These are phyloP conservation scores for Candida xiaguanensis DNA, from an alignment of 805 yeast genomes.

Conservation along the genomic window DNA sequence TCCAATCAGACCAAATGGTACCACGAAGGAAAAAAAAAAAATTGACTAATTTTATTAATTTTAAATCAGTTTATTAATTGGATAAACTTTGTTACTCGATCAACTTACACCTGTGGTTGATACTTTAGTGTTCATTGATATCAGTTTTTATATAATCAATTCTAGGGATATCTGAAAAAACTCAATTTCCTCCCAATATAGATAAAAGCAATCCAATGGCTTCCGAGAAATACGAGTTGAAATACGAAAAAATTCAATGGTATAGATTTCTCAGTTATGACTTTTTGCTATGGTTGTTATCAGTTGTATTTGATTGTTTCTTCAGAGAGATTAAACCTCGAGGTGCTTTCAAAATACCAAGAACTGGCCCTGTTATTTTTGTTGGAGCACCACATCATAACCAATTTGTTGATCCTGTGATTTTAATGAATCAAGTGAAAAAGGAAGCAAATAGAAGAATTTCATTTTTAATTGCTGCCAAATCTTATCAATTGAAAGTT, in stretches of 20 bases:
- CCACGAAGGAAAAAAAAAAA: too few species aligned
- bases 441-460: slow-evolving; percentile 63
- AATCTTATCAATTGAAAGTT: slow-evolving; percentile 58
- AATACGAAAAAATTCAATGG: slow-evolving; percentile 18
- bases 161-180: too few species aligned
- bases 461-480: slow-evolving; percentile 82
- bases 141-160: too few species aligned
- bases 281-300: slow-evolving; percentile 33
- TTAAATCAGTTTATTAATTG: too few species aligned
- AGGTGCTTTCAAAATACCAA: slow-evolving; percentile 73
- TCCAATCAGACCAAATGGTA: too few species aligned
- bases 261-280: slow-evolving; percentile 29
- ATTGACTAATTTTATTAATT: too few species aligned
- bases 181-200: too few species aligned
- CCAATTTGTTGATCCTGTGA: slow-evolving; percentile 80
- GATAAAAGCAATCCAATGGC: too few species aligned
- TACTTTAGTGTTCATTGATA: too few species aligned
- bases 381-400: slow-evolving; percentile 99
- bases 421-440: slow-evolving; percentile 78
- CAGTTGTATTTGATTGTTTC: slow-evolving; percentile 53
- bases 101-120: too few species aligned
- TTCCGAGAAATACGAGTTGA: slow-evolving; percentile 5
- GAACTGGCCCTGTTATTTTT: slow-evolving; percentile 79
- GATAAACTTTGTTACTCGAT: too few species aligned
- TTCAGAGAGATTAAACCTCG: slow-evolving; percentile 87